Base-by-base conservation (phyloP, 1,284 basidiomycete genomes). In the Fomitopsis pinicola region DNA sequence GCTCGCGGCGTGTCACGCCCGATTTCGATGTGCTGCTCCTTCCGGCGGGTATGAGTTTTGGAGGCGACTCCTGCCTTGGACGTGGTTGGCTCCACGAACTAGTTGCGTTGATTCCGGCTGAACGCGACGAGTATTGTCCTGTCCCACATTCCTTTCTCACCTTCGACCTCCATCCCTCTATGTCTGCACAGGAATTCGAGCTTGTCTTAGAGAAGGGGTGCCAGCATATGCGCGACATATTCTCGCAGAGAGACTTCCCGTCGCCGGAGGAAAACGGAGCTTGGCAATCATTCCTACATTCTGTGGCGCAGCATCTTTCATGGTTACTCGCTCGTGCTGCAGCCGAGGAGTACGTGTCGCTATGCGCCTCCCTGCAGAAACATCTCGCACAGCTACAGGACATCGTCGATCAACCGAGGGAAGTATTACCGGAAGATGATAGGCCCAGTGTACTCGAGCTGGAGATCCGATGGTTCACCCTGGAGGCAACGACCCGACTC, bases 41-140 rank as follows among this genome's bases (percentile, higher is more conserved):
- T 17, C 76, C 77, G 22, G 74, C 80, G 2, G 85, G 86, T 1
- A 70, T 83, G 50, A 75, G 77, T 44, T 85, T 90, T 66, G 72
- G 72, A 2, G 50, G 69, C 2, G 71, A 73, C 17, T 83, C 84
- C 2, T 88, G 84, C 65, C 77, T 86, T 30, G 80, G 79, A 26
- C 81, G 77, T 61, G 86, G 88, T 1, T 76, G 80, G 69, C 79
- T 92, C 7, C 72, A 80, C 59, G 82, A 86, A 33, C 75, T 91
- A 17, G 61, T 84, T 53, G 69, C 74, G 5, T 64, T 79, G 57
- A 45, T 77, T 35, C 71, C 76, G 19, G 71, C 70, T 14, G 54
- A 42, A 12, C 26, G 52, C 9, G 55, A 61, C 15, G 30, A 59
- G 10, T 55, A 59, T 58, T 46, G 54, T 44, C 59, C 64, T 46